Base-by-base conservation (phyloP, 1,139 yeast genomes). In the Candida smagusa region DNA sequence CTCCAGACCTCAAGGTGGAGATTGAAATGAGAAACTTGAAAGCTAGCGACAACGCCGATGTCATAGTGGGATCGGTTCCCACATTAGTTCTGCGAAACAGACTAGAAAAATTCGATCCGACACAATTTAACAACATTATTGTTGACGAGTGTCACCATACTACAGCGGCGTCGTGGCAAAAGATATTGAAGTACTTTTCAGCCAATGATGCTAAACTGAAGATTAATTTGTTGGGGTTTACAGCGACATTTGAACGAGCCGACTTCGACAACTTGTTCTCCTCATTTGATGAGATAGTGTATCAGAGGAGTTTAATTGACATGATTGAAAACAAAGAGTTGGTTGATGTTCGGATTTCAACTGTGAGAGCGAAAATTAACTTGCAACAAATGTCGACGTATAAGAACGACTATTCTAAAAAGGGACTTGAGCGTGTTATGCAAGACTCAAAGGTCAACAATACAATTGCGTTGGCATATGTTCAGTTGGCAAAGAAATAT, bases 111-210 rank as follows among this genome's bases (percentile, higher is more conserved):
- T 85, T 82, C 49, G 58, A 77, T 37, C 83, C 89, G 0, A 39
- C 40, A 1, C 74, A 77, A 12, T 83, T 76, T 61, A 84, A 87
- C 52, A 68, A 89, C 24, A 77, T 92, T 19, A 81, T 90, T 16
- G 69, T 90, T 2, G 98, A 90, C 58, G 98, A 90, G 56, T 95
- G 96, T 34, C 98, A 90, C 52, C 97, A 90, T 61, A 84, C 96
- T 0, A 84, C 87, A 0, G 92, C 96, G 0, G 53, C 59, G 9
- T 72, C 90, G 0, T 92, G 92, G 68, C 33, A 63, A 11, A 69
- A 71, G 30, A 70, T 89, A 1, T 59, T 88, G 37, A 56, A 66
- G 4, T 72, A 85, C 48, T 81, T 90, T 51, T 65, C 69, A 0
- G 85, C 87, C 2, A 53, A 58, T 34, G 52, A 56, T 1, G 42